phyloP scores from a whole-genome alignment of 768 basidiomycete genomes.

The Gloeostereum incarnatum region DNA sequence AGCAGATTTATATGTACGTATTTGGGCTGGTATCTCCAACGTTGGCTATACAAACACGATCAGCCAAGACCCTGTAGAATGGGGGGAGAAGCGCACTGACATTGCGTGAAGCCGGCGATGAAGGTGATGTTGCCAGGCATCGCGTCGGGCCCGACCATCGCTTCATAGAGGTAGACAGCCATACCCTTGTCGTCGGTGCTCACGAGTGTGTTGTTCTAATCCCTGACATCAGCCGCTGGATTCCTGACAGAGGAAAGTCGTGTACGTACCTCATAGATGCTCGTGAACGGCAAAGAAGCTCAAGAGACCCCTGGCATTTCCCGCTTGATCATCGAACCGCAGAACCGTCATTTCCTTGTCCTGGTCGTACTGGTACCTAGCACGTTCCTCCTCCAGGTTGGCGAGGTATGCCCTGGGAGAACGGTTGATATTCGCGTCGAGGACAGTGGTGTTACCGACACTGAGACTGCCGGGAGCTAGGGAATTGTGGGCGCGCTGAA shows the following conservation, averaged over 20 bases:
- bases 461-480: constrained; percentile 51
- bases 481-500: constrained; percentile 55
- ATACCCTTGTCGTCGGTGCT: constrained; percentile 82
- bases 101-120: constrained; percentile 69
- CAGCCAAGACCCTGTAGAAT: constrained; percentile 6
- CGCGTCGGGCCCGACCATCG: constrained; percentile 53
- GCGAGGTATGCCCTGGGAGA: constrained; percentile 70
- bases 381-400: constrained; percentile 65
- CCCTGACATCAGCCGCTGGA: no score
- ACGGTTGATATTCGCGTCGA: constrained; percentile 65
- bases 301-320: constrained; percentile 54
- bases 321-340: constrained; percentile 49
- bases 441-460: constrained; percentile 60
- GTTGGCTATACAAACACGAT: constrained; percentile 39
- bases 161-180: constrained; percentile 74
- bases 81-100: constrained; percentile 25
- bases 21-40: constrained; percentile 78
- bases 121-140: constrained; percentile 66
- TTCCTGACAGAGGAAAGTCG: no score
- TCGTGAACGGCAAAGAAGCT: constrained; percentile 77
- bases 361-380: constrained; percentile 56
- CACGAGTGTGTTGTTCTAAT: constrained; percentile 73
- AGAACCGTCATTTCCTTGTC: constrained; percentile 69
- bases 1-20: constrained; percentile 40
- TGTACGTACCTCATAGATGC: constrained; percentile 65